Evolutionary conservation across 345 rosid species (phyloP).

Genomic region (Salix koriyanagi): DNA sequence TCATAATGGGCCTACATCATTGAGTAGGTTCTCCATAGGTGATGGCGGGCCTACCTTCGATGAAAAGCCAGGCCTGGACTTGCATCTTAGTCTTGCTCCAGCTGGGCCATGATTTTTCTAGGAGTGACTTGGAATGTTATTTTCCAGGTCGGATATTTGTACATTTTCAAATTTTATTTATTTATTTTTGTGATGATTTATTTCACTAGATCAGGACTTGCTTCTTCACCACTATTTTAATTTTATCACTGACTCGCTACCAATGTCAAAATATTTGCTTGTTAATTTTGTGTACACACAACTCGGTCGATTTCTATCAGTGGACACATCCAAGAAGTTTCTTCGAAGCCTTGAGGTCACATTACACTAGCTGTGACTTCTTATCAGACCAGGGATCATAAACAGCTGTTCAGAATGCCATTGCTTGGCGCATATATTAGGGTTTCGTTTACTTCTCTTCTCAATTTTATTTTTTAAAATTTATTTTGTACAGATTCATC

Average conservation of each 20-base stretch:
- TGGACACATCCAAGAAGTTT: too few species aligned
- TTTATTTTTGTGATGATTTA: slow-evolving; percentile 25
- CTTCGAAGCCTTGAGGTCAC: too few species aligned
- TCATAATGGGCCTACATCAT: slow-evolving; percentile 31
- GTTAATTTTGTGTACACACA: too few species aligned
- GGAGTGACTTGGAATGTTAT: background rate
- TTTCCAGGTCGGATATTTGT: slow-evolving; percentile 25
- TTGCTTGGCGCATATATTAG: too few species aligned
- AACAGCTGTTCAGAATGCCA: too few species aligned
- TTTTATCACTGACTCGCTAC: background rate
- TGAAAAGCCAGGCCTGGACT: slow-evolving; percentile 58
- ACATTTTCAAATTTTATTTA: slow-evolving; percentile 44
- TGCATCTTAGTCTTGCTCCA: slow-evolving; percentile 76
- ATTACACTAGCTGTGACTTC: too few species aligned
- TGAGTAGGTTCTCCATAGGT: slow-evolving; percentile 62
- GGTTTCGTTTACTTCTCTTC: too few species aligned
- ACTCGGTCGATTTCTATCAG: too few species aligned
- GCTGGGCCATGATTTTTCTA: slow-evolving; percentile 47
- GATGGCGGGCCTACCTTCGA: slow-evolving; percentile 63
- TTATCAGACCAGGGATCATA: too few species aligned
- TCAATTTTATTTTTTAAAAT: too few species aligned
- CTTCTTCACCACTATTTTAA: background rate
- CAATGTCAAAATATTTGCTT: background rate
- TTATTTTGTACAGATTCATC: too few species aligned
- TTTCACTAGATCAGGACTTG: slow-evolving; percentile 1